A percentile compares a stretch with the other conserved stretches of the same genome.
phyloP scores from a whole-genome alignment of 176 grass and related monocot genomes.

The Stipa capillata region DNA sequence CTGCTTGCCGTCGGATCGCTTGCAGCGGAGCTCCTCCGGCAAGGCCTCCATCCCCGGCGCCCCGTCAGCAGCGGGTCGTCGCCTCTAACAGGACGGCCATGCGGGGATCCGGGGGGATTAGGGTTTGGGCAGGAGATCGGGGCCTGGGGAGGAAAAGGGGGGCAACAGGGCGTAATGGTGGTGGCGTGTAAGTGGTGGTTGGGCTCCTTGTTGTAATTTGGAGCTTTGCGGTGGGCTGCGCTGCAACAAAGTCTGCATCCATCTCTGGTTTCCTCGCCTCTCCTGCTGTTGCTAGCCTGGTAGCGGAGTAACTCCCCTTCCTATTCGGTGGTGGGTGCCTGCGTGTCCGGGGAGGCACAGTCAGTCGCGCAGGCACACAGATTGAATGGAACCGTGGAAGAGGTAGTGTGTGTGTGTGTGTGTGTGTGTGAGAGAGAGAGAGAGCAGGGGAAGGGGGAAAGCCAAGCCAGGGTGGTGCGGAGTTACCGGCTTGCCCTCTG shows the following conservation, averaged over 20 bases:
- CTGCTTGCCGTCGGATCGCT: constrained; percentile 98
- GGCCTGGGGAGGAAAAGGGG: no score
- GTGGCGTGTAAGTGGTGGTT: constrained; percentile 32
- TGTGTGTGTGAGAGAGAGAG: no score
- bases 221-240: constrained; percentile 20
- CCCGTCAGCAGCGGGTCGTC: no score
- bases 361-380: no score
- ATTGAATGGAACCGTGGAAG: no score
- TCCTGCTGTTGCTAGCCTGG: background rate
- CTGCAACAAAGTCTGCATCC: constrained; percentile 45
- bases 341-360: background rate
- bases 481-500: no score
- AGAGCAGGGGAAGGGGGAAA: no score
- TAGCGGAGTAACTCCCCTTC: constrained; percentile 17
- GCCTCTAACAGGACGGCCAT: no score
- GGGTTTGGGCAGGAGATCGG: constrained; percentile 29
- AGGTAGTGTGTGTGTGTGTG: no score
- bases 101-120: constrained; percentile 31
- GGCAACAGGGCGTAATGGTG: constrained; percentile 6
- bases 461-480: no score
- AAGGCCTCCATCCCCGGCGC: constrained; percentile 35
- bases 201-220: constrained; percentile 27
- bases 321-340: background rate
- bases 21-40: constrained; percentile 89
- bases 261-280: background rate